Conservation (phyloP, 169 alveolate genomes). For the Plasmodium coatneyi region DNA sequence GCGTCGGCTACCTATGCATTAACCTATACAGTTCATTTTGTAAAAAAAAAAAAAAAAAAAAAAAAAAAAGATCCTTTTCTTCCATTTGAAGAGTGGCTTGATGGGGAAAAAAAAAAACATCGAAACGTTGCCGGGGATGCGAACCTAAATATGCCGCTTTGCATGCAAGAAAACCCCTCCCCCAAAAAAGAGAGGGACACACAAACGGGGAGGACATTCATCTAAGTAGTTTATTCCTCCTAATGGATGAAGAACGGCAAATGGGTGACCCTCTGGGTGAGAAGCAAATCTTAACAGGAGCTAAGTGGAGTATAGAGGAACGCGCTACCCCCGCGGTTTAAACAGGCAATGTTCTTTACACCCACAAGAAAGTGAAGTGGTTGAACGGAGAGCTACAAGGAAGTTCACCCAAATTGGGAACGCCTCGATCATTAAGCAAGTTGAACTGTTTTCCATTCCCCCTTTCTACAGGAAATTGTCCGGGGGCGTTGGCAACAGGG, state of each 20-base stretch:
- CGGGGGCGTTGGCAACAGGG: neutral
- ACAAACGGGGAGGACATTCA: neutral
- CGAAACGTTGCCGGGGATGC: neutral
- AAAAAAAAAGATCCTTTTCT: neutral
- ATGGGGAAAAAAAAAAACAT: neutral
- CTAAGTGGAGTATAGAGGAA: neutral
- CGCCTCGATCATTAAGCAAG: neutral
- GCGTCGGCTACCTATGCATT: neutral
- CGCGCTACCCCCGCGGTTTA: neutral
- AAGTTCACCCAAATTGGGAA: neutral
- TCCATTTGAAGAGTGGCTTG: neutral
- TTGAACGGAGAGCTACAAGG: neutral
- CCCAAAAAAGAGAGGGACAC: neutral
- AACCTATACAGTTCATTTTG: neutral
- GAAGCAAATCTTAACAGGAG: neutral
- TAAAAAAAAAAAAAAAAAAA: neutral
- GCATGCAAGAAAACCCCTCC: no score
- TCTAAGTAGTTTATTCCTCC: neutral
- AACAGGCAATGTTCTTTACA: neutral
- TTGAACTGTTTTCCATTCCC: neutral
- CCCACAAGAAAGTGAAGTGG: neutral
- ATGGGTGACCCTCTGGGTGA: neutral
- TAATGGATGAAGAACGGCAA: neutral
- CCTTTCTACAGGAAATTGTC: neutral
- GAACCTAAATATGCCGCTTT: neutral